Evolutionary conservation across 257 asterid genomes (phyloP).

Genomic region (Penstemon newberryi): DNA sequence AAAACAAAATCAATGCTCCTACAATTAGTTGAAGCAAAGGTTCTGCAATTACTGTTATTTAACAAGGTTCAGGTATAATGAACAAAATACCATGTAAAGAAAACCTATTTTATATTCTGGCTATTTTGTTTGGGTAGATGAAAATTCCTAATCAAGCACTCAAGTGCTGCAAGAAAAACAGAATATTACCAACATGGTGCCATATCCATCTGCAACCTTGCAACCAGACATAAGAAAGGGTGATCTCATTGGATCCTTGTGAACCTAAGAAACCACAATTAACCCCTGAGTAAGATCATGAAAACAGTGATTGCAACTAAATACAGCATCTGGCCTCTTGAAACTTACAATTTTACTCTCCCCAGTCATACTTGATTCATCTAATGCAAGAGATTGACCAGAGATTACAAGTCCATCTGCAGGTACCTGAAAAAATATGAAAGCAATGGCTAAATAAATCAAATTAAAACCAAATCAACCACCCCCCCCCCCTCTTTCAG

Average conservation of each 20-base stretch:
- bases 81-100: background rate
- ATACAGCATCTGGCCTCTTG: slow-evolving; percentile 19
- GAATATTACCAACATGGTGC: slow-evolving; percentile 86
- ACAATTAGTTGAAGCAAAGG: background rate
- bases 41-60: background rate
- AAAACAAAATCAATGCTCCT: background rate
- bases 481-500: background rate
- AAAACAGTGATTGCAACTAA: slow-evolving; percentile 14
- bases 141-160: slow-evolving; percentile 14
- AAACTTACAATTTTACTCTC: slow-evolving; percentile 90
- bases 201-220: slow-evolving; percentile 98
- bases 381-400: slow-evolving; percentile 86
- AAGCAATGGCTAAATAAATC: slow-evolving; percentile 24
- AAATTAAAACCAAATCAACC: slow-evolving; percentile 15
- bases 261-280: slow-evolving; percentile 51
- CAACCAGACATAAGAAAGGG: slow-evolving; percentile 97
- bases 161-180: slow-evolving; percentile 17
- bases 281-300: slow-evolving; percentile 19
- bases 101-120: background rate
- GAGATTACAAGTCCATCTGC: slow-evolving; percentile 84
- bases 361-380: slow-evolving; percentile 99
- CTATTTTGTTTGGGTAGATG: background rate
- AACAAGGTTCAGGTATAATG: slow-evolving; percentile 4
- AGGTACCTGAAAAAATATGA: slow-evolving; percentile 59
- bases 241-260: slow-evolving; percentile 70